Percentiles rank a stretch among this genome's conserved stretches.
Conservation (phyloP, 73 alveolate species). For the Stentor roeselii region DNA sequence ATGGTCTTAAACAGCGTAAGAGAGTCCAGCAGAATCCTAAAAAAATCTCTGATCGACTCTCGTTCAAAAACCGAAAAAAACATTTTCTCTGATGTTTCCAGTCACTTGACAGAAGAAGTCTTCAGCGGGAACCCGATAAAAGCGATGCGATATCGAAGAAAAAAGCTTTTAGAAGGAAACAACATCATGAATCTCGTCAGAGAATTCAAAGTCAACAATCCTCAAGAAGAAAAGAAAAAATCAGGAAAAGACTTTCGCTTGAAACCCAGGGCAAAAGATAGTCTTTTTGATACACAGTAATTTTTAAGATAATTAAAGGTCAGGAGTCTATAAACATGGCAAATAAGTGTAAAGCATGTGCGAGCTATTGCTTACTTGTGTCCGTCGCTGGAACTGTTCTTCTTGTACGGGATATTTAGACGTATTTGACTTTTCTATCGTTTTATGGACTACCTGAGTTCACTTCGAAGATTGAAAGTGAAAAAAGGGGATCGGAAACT, state of each 20-base stretch:
- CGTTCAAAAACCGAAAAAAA: not conserved
- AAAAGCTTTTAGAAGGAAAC: not conserved
- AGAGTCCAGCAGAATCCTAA: not conserved
- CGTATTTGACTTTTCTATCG: not conserved
- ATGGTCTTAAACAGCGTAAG: not conserved
- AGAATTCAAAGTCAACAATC: not conserved
- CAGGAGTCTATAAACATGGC: not conserved
- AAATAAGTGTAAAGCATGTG: not conserved
- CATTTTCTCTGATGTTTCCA: not conserved
- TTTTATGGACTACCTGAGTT: not conserved
- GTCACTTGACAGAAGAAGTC: conserved; percentile 26
- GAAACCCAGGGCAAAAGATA: not conserved
- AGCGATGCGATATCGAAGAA: conserved; percentile 21
- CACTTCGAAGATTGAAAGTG: no score
- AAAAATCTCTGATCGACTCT: not conserved
- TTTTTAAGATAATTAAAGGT: not conserved
- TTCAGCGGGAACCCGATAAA: conserved; percentile 27
- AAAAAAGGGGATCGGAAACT: no score
- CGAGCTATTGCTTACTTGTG: not conserved
- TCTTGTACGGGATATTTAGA: not conserved
- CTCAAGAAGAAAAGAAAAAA: not conserved
- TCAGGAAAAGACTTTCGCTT: not conserved
- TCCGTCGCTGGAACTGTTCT: not conserved
- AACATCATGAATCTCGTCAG: not conserved
- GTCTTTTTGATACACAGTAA: not conserved